These are phyloP conservation scores for Blastocrithidia nonstop DNA, from an alignment of 208 protist genomes.

Conservation along the genomic window DNA sequence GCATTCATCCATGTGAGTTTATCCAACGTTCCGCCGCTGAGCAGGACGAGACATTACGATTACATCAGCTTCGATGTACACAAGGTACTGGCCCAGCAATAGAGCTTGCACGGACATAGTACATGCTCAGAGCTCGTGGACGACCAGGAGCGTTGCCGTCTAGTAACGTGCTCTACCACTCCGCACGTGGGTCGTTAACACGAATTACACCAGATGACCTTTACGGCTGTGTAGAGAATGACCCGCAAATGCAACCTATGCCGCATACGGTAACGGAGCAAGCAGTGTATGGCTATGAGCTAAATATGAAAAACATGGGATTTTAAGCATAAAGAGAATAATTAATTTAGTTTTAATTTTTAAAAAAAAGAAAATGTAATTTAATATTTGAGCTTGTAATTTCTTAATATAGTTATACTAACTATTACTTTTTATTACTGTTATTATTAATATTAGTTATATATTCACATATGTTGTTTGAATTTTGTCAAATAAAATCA, in stretches of 20 bases:
- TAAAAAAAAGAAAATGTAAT: neutral
- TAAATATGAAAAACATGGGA: constrained; percentile 72
- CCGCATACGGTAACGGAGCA: constrained; percentile 60
- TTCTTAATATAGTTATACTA: neutral
- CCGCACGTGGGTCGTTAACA: constrained; percentile 61
- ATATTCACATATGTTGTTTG: neutral
- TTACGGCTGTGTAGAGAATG: constrained; percentile 66
- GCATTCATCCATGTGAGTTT: constrained; percentile 78
- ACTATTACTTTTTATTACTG: no score
- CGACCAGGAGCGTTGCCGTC: constrained; percentile 56
- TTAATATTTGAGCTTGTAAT: neutral
- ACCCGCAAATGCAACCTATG: constrained; percentile 75
- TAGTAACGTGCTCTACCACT: constrained; percentile 67
- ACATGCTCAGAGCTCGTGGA: constrained; percentile 42
- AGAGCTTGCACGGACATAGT: constrained; percentile 56
- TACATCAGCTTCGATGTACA: constrained; percentile 72
- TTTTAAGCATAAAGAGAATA: no score
- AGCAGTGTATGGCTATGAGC: constrained; percentile 63
- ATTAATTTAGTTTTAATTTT: neutral
- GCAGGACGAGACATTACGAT: constrained; percentile 61
- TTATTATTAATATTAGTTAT: no score
- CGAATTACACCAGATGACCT: constrained; percentile 47
- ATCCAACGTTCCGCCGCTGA: constrained; percentile 52
- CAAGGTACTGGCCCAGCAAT: constrained; percentile 56
- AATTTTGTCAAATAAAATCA: constrained; percentile 2